Conservation (phyloP, 2,329 filamentous ascomycete species). For the Aspergillus sp. region DNA sequence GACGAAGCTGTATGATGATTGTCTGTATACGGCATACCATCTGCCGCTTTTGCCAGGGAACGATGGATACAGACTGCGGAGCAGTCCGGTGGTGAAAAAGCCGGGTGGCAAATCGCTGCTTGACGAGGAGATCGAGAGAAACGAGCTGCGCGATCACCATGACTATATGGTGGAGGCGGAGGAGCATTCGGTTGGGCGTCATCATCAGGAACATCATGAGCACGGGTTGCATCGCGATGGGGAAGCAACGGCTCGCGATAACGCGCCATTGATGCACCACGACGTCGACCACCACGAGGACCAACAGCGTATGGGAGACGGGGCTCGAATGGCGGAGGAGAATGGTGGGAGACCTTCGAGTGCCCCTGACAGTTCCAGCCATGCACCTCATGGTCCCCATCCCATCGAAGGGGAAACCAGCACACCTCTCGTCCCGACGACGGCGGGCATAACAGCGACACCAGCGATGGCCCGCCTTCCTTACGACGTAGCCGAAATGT, state of each 20-base stretch:
- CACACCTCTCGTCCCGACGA: slow-evolving; percentile 37
- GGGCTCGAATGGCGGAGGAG: not conserved
- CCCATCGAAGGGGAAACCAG: not conserved
- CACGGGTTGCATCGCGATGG: slow-evolving; percentile 7
- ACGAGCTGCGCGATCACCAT: slow-evolving; percentile 78
- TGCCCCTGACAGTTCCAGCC: slow-evolving; percentile 7
- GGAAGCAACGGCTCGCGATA: slow-evolving; percentile 2
- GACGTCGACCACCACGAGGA: slow-evolving; percentile 13
- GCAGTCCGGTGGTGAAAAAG: slow-evolving; percentile 83
- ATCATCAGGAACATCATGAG: slow-evolving; percentile 13
- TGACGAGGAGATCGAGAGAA: slow-evolving; percentile 92
- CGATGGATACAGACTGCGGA: slow-evolving; percentile 80
- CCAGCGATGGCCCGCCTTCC: slow-evolving; percentile 49
- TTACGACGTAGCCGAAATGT: slow-evolving; percentile 74
- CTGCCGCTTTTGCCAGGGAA: slow-evolving; percentile 75
- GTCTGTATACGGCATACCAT: slow-evolving; percentile 91
- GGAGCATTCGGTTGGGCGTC: slow-evolving; percentile 38
- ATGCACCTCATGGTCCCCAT: slow-evolving; percentile 20
- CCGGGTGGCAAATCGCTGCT: slow-evolving; percentile 87
- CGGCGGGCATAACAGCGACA: slow-evolving; percentile 31
- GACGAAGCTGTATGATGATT: slow-evolving; percentile 97
- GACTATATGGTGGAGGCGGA: slow-evolving; percentile 69
- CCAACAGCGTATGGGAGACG: slow-evolving; percentile 15
- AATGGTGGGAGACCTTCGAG: slow-evolving; percentile 3
- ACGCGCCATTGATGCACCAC: not conserved